phyloP scores from a whole-genome alignment of 2,329 filamentous ascomycete species.

The Juglanconis sp. region DNA sequence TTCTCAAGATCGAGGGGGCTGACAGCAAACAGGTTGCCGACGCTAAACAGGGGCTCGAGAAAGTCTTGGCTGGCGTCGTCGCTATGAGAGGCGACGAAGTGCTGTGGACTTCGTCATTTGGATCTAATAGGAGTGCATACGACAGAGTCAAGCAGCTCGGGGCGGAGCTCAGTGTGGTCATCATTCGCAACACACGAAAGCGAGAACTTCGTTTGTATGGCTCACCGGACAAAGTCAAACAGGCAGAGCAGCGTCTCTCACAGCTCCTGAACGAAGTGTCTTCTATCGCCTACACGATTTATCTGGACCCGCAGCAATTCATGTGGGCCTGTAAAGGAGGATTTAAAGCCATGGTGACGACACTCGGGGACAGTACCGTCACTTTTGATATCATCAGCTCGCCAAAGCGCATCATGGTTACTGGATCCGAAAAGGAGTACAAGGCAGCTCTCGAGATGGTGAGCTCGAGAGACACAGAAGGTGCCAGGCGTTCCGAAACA shows the following conservation, averaged over 20 bases:
- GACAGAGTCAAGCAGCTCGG: too few species aligned
- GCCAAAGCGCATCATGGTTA: constrained; percentile 31
- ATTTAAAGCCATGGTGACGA: constrained; percentile 25
- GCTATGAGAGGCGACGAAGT: constrained; percentile 22
- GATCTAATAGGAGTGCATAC: constrained; percentile 6
- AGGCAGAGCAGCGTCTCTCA: constrained; percentile 16
- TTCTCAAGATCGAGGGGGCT: constrained; percentile 37
- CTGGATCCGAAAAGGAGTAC: constrained; percentile 23
- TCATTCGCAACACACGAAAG: too few species aligned
- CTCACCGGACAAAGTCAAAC: constrained; percentile 9
- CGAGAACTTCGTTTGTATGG: constrained; percentile 2
- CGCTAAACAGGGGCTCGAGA: constrained; percentile 25
- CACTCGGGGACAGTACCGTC: constrained; percentile 27
- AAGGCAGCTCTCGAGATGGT: constrained; percentile 16
- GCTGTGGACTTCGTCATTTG: constrained; percentile 32
- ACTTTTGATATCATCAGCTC: constrained; percentile 31
- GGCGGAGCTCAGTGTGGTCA: too few species aligned
- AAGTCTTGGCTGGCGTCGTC: constrained; percentile 30
- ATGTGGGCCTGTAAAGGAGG: constrained; percentile 31
- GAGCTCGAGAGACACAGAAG: constrained; percentile 5
- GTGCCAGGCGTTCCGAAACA: background rate
- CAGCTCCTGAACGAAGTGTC: too few species aligned
- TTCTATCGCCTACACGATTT: constrained; percentile 21
- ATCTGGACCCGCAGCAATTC: constrained; percentile 26
- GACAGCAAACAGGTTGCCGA: constrained; percentile 26